These are phyloP conservation scores for Penicillium daleae DNA, from an alignment of 495 filamentous ascomycete species.

Conservation along the genomic window DNA sequence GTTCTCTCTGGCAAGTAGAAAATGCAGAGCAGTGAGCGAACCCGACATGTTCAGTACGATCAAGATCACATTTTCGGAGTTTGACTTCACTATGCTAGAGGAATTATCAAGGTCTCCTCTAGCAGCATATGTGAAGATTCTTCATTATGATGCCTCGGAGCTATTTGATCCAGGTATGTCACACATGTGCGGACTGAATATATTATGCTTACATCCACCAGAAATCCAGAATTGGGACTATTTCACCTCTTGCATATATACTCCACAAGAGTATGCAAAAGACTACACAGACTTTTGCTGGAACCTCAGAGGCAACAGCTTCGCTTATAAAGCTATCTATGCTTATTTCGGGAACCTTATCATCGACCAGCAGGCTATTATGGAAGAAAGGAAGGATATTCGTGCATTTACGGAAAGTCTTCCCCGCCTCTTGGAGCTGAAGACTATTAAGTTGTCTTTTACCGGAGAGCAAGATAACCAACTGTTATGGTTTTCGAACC, in stretches of 20 bases:
- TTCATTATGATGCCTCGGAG: background rate
- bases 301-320: background rate
- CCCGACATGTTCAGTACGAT: background rate
- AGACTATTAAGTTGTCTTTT: background rate
- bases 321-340: background rate
- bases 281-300: background rate
- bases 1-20: background rate
- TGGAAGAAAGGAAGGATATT: background rate
- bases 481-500: background rate
- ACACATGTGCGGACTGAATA: background rate
- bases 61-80: background rate
- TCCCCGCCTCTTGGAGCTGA: background rate
- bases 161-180: background rate
- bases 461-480: background rate
- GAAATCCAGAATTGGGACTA: background rate
- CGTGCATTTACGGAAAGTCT: background rate
- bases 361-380: background rate
- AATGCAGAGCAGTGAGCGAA: background rate
- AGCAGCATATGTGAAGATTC: background rate
- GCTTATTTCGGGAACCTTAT: background rate
- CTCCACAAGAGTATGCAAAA: background rate
- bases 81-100: background rate
- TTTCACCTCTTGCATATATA: background rate
- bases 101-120: background rate
- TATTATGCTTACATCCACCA: background rate